These are phyloP conservation scores for Colletotrichum salicis DNA, from an alignment of 2,329 filamentous ascomycete species.

Conservation along the genomic window DNA sequence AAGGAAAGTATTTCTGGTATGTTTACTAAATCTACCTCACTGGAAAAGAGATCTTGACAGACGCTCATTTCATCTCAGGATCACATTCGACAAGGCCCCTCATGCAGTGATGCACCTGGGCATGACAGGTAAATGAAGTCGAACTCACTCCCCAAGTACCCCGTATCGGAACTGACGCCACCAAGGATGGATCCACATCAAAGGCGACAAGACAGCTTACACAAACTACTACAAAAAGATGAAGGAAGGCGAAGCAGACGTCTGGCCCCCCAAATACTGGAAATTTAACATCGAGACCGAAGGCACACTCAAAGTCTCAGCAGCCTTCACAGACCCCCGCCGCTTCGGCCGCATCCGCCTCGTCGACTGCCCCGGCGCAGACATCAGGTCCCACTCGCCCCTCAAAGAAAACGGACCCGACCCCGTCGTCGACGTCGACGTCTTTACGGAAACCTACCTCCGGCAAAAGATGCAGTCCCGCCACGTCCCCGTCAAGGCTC, in stretches of 20 bases:
- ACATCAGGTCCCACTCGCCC: slow-evolving; percentile 81
- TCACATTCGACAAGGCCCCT: slow-evolving; percentile 75
- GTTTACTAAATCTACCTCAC: no score
- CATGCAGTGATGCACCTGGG: slow-evolving; percentile 92
- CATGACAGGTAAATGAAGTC: slow-evolving; percentile 63
- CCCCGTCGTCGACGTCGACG: slow-evolving; percentile 82
- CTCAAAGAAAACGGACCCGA: slow-evolving; percentile 94
- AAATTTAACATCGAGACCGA: slow-evolving; percentile 82
- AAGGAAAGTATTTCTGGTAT: slow-evolving; percentile 97
- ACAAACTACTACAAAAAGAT: slow-evolving; percentile 83
- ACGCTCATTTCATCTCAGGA: slow-evolving; percentile 43
- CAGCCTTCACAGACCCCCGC: slow-evolving; percentile 86
- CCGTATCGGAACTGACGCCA: background rate
- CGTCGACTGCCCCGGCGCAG: slow-evolving; percentile 79
- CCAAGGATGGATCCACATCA: slow-evolving; percentile 86
- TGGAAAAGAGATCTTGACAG: no score
- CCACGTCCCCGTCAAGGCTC: slow-evolving; percentile 87
- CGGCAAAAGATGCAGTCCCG: slow-evolving; percentile 76
- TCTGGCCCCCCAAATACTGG: slow-evolving; percentile 91
- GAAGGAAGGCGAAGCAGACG: slow-evolving; percentile 64
- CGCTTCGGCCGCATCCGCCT: slow-evolving; percentile 83
- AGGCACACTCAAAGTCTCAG: slow-evolving; percentile 62
- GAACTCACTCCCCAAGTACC: no score
- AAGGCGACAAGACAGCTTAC: slow-evolving; percentile 79
- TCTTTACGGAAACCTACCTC: slow-evolving; percentile 82